Base-by-base conservation (phyloP, 257 asterid species). In the Sherardia arvensis region DNA sequence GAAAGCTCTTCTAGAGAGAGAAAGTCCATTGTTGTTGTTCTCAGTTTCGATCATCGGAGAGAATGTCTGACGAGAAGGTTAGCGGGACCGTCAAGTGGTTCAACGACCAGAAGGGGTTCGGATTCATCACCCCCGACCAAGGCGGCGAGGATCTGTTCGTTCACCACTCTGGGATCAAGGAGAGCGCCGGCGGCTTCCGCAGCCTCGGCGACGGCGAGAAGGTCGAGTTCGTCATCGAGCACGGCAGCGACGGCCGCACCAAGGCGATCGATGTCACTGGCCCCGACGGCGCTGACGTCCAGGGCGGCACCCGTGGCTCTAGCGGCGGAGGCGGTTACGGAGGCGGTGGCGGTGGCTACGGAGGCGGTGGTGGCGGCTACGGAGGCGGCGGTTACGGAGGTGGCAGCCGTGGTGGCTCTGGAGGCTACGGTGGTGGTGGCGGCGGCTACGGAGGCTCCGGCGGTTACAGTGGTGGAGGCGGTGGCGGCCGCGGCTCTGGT, bases 61-160 rank as follows among this genome's bases (percentile, higher is more conserved):
- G 20, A 43, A 73, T 71, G 85, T 66, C 76, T 0, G 79, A 73
- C 23, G 74, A 62, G 23, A 76, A 78, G 73, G 72, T 67, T 4
- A 82, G 61, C 80, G 97, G 97, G 0, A 65, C 71, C 0, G 97
- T 91, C 4, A 91, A 91, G 69, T 91, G 97, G 97, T 91, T 91
- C 70, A 83, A 75, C 67, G 95, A 82, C 54, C 91, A 84, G 26
- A 91, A 87, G 45, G 97, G 97, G 0, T 91, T 79, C 30, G 97
- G 97, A 0, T 91, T 91, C 73, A 87, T 91, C 63, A 87, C 96
- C 10, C 97, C 97, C 7, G 85, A 80, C 0, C 95, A 85, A 43
- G 97, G 96, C 3, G 71, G 75, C 67, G 95, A 87, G 11, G 97
- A 90, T 75, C 88, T 87, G 18, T 90, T 90, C 48, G 97, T 90